phyloP scores from a whole-genome alignment of 176 grass and related monocot genomes.

The Bolboschoenus planiculmis region DNA sequence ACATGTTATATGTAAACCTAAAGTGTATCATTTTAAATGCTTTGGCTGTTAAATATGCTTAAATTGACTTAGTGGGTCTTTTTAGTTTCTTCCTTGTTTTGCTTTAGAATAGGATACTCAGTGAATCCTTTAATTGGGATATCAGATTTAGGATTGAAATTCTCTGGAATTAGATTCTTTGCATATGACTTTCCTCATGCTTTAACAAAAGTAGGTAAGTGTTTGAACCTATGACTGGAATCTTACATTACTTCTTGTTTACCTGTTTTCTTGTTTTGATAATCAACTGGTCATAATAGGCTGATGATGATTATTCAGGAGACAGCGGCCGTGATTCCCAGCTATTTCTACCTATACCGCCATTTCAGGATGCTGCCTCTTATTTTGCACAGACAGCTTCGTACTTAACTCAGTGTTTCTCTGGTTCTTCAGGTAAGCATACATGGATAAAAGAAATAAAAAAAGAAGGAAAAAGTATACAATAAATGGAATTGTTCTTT shows the following conservation, averaged over 20 bases:
- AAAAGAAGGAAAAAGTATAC: background rate
- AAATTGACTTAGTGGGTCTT: background rate
- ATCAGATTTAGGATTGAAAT: background rate
- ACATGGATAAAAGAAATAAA: background rate
- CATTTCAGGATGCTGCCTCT: constrained; percentile 63
- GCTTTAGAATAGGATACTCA: background rate
- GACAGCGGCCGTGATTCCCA: constrained; percentile 41
- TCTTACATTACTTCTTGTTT: background rate
- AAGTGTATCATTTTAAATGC: background rate
- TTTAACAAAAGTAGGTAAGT: background rate
- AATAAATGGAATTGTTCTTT: background rate
- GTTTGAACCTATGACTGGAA: background rate
- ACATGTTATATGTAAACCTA: background rate
- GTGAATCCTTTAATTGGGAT: background rate
- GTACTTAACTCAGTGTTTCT: constrained; percentile 69
- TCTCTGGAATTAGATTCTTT: constrained; percentile 2
- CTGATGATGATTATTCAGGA: constrained; percentile 40
- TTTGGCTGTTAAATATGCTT: background rate
- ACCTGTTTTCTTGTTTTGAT: constrained; percentile 17
- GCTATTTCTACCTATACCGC: constrained; percentile 37
- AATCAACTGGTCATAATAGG: constrained; percentile 38
- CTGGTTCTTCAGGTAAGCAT: constrained; percentile 38
- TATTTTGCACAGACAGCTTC: constrained; percentile 77
- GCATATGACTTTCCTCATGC: background rate
- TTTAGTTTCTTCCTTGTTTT: background rate